Conservation (phyloP, 2,329 filamentous ascomycete species). For the Lasiodiplodia hormozganensis region DNA sequence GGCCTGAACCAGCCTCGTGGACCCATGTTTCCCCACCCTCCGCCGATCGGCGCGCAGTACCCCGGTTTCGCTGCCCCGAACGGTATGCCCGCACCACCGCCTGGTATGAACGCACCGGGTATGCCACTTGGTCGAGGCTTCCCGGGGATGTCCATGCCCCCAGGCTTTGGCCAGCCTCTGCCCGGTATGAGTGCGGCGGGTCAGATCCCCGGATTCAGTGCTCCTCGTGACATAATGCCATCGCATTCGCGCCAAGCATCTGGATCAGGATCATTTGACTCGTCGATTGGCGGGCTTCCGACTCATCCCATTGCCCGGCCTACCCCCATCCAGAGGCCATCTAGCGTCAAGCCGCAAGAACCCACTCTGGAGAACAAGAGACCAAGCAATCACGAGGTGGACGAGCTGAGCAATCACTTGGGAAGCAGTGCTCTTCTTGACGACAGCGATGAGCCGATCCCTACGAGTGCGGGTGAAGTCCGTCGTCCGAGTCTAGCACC, state of each 20-base stretch:
- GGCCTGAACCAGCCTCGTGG: slow-evolving; percentile 54
- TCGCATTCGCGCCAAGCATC: slow-evolving; percentile 80
- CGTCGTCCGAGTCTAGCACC: slow-evolving; percentile 48
- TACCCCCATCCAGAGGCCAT: slow-evolving; percentile 85
- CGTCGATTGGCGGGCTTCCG: slow-evolving; percentile 54
- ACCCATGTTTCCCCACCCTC: slow-evolving; percentile 61
- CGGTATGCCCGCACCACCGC: slow-evolving; percentile 58
- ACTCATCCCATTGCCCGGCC: slow-evolving; percentile 81
- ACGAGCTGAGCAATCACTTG: slow-evolving; percentile 78
- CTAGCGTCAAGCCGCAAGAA: slow-evolving; percentile 69
- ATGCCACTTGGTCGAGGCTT: slow-evolving; percentile 66
- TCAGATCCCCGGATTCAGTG: slow-evolving; percentile 48
- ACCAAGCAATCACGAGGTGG: slow-evolving; percentile 63
- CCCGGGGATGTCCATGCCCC: slow-evolving; percentile 60
- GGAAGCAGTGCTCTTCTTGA: slow-evolving; percentile 88
- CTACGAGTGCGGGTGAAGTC: slow-evolving; percentile 47
- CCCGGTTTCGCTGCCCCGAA: slow-evolving; percentile 60
- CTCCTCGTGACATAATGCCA: slow-evolving; percentile 46
- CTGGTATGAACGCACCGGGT: slow-evolving; percentile 66
- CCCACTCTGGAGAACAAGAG: slow-evolving; percentile 49
- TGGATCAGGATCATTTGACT: slow-evolving; percentile 62
- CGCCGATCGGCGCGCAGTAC: slow-evolving; percentile 60
- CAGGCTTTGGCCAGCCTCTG: slow-evolving; percentile 60
- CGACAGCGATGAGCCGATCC: slow-evolving; percentile 64
- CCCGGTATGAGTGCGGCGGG: slow-evolving; percentile 45